Base-by-base conservation (phyloP, 257 asterid genomes). In the Avicennia marina region DNA sequence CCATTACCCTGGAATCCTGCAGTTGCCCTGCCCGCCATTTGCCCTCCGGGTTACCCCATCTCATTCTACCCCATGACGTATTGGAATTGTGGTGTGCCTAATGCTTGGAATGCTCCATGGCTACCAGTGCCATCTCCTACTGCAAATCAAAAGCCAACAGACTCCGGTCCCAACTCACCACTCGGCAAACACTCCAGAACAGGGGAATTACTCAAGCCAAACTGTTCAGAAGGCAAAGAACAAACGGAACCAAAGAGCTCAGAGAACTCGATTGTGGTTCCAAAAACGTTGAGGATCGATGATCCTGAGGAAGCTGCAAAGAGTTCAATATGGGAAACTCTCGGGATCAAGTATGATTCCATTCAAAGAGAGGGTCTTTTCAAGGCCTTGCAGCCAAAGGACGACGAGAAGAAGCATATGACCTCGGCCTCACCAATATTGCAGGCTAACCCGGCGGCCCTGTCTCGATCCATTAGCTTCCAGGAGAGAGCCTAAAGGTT, bases 241-340 rank as follows among this genome's bases (percentile, higher is more conserved):
- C 36, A 57, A 17, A 15, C 32, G 3, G 58, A 68, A 15, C 50
- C 31, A 17, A 74, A 57, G 60, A 52, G 38, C 11, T 45, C 58
- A 7, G 81, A 71, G 59, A 63, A 80, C 40, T 58, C 85, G 11
- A 66, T 84, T 20, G 60, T 89, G 47, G 71, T 84, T 39, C 95
- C 97, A 0, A 86, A 84, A 61, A 84, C 88, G 0, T 74, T 87
- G 84, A 77, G 98, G 71, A 78, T 82, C 16, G 90, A 82, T 59
- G 94, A 90, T 65, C 96, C 89, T 1, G 89, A 81, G 49, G 98
- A 90, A 69, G 94, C 94, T 6, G 94, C 90, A 8, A 90, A 75
- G 78, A 90, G 96, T 60, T 84, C 95, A 0, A 86, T 86, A 78
- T 90, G 95, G 98, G 66, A 77, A 47, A 77, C 96, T 0, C 73